phyloP scores from a whole-genome alignment of 441 rosid genomes.

The Breynia disticha region DNA sequence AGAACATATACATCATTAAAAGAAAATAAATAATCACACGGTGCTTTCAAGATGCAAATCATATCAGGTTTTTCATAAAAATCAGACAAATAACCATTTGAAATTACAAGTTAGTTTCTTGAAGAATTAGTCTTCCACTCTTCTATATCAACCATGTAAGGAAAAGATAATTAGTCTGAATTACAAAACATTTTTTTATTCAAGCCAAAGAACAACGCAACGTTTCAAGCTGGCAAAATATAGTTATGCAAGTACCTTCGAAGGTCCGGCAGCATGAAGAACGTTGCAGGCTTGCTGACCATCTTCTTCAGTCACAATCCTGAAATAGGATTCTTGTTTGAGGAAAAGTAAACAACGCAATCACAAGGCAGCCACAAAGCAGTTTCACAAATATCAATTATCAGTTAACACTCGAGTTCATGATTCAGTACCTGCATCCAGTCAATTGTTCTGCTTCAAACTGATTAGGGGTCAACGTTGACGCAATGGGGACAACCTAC shows the following conservation, averaged over 20 bases:
- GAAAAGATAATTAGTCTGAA: neutral
- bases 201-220: neutral
- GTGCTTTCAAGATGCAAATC: too few relatives aligned
- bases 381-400: too few relatives aligned
- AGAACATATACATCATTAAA: neutral
- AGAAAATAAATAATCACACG: too few relatives aligned
- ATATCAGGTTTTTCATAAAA: too few relatives aligned
- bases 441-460: conserved; percentile 94
- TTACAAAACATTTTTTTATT: neutral
- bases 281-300: conserved; percentile 86
- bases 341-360: neutral
- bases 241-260: conserved; percentile 42
- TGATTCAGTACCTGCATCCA: conserved; percentile 56
- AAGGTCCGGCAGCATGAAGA: conserved; percentile 94
- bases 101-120: too few relatives aligned
- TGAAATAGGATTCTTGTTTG: conserved; percentile 24
- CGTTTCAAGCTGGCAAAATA: conserved; percentile 1
- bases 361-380: too few relatives aligned
- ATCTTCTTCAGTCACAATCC: conserved; percentile 75
- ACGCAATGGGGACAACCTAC: conserved; percentile 98
- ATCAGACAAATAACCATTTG: too few relatives aligned
- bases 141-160: too few relatives aligned
- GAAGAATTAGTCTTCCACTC: too few relatives aligned
- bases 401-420: neutral
- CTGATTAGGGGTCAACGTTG: conserved; percentile 99